Percentiles rank a stretch among this genome's conserved stretches.
Conservation (phyloP, 129 eudicot species). For the Helichrysum umbraculigerum region DNA sequence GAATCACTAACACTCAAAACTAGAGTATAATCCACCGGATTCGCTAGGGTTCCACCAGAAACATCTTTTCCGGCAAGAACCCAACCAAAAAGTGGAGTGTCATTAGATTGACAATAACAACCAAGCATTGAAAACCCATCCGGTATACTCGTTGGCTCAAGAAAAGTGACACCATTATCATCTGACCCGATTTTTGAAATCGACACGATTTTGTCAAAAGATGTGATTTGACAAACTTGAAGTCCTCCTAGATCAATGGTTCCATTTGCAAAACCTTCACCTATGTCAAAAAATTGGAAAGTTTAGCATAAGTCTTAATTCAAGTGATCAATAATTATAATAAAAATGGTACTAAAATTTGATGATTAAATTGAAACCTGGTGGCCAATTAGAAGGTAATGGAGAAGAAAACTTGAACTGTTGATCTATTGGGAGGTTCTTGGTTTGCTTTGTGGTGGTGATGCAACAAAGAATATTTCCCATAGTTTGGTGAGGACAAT, state of each 20-base stretch:
- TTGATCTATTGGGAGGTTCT: slow-evolving; percentile 27
- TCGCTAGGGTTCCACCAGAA: slow-evolving; percentile 25
- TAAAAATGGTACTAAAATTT: not conserved
- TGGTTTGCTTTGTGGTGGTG: slow-evolving; percentile 14
- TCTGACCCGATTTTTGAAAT: slow-evolving; percentile 18
- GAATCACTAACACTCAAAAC: slow-evolving; percentile 38
- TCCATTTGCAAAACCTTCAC: slow-evolving; percentile 50
- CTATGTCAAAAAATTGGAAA: not conserved
- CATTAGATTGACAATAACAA: slow-evolving; percentile 58
- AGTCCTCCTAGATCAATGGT: slow-evolving; percentile 51
- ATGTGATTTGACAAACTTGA: slow-evolving; percentile 35
- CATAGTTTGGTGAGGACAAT: slow-evolving; percentile 16
- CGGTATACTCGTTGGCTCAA: slow-evolving; percentile 55
- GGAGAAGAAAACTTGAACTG: slow-evolving; percentile 41
- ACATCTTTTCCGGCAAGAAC: slow-evolving; percentile 52
- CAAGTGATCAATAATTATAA: not conserved
- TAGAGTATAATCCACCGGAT: slow-evolving; percentile 55
- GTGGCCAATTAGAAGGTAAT: slow-evolving; percentile 45
- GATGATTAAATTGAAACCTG: slow-evolving; percentile 25
- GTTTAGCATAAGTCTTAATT: not conserved
- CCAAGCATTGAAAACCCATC: slow-evolving; percentile 70
- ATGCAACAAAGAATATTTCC: slow-evolving; percentile 32
- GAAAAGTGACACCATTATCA: slow-evolving; percentile 49
- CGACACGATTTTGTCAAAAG: slow-evolving; percentile 41
- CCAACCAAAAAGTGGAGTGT: slow-evolving; percentile 55